Evolutionary conservation across 2,329 filamentous ascomycete species (phyloP), one percentile per base, ranked within the genome.

Genomic region (Lachnellula subtilissima): DNA sequence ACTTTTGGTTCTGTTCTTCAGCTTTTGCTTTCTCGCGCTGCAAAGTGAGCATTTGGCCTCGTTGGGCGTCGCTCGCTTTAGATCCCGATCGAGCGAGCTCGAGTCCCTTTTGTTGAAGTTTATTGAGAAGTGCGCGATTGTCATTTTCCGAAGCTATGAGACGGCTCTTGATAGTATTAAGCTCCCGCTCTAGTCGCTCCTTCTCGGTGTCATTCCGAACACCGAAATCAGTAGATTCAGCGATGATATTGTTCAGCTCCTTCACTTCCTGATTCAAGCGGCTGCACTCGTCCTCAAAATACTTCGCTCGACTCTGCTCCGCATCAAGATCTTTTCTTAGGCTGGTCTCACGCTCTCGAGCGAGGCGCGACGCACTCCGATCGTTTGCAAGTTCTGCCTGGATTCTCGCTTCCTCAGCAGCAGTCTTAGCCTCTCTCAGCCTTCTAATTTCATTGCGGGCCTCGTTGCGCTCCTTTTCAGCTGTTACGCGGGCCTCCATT

Each of bases 81-180:
- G 92, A 96, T 58, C 84, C 90, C 0, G 93, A 94, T 47, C 94
- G 84, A 42, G 93, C 93, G 71, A 99, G 95, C 69, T 99, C 93
- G 6, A 99, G 81, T 32, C 95, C 94, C 76, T 97, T 97, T 68
- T 97, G 93, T 67, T 97, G 93, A 17, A 99, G 80, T 73, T 97
- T 97, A 75, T 97, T 97, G 62, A 97, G 80, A n/a, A 99, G 77
- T 5, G 91, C 87, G 51, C 91, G 87, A 67, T 97, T 97, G 73
- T 97, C 93, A 65, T 97, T 97, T 71, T 99, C 93, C 0, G 93
- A 97, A 23, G 93, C 94, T 7, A 87, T 82, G 42, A 99, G 78
- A 22, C 93, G 87, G 58, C 92, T 92, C 71, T 94, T 96, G 64
- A 97, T 83, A 1, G 93, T 97, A 22, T 90, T 87, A 6, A 97